Percentiles rank a stretch among this genome's conserved stretches.
These are phyloP conservation scores for Colletotrichum musae DNA, from an alignment of 2,329 filamentous ascomycete genomes.

Conservation along the genomic window DNA sequence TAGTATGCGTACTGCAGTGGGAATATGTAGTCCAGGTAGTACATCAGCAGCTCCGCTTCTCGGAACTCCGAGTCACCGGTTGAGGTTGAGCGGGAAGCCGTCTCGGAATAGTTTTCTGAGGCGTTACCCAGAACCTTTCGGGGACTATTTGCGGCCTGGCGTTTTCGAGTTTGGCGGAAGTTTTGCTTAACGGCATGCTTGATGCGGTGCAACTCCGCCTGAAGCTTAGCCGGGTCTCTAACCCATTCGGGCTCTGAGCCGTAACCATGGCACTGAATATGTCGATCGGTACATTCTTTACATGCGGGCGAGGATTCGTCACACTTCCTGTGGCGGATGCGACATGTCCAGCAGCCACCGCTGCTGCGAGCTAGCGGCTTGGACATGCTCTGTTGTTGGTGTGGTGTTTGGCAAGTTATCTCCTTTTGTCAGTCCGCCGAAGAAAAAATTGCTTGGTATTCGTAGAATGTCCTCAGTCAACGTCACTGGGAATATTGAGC, in stretches of 20 bases:
- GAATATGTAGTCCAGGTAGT: constrained; percentile 49
- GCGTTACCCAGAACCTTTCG: neutral
- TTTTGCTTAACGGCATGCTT: constrained; percentile 46
- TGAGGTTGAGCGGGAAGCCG: constrained; percentile 20
- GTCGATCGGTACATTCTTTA: constrained; percentile 44
- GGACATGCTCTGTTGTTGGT: constrained; percentile 7
- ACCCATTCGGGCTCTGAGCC: constrained; percentile 54
- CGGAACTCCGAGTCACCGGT: constrained; percentile 23
- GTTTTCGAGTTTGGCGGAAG: constrained; percentile 40
- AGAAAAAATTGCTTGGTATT: neutral
- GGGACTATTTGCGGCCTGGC: constrained; percentile 10
- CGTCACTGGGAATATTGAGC: neutral
- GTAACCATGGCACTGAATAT: constrained; percentile 47
- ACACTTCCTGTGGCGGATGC: constrained; percentile 48
- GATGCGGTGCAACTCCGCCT: constrained; percentile 46
- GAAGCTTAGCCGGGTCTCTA: constrained; percentile 46
- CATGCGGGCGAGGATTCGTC: constrained; percentile 46
- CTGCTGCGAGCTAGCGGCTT: constrained; percentile 36
- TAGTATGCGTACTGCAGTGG: constrained; percentile 47
- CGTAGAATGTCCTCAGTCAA: neutral
- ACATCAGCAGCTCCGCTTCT: constrained; percentile 47
- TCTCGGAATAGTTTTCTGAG: neutral
- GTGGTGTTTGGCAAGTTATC: neutral
- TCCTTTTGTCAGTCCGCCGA: neutral
- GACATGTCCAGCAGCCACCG: constrained; percentile 49